Conservation (phyloP, 108 stramenopile genomes). For the Schizochytrium sp. region DNA sequence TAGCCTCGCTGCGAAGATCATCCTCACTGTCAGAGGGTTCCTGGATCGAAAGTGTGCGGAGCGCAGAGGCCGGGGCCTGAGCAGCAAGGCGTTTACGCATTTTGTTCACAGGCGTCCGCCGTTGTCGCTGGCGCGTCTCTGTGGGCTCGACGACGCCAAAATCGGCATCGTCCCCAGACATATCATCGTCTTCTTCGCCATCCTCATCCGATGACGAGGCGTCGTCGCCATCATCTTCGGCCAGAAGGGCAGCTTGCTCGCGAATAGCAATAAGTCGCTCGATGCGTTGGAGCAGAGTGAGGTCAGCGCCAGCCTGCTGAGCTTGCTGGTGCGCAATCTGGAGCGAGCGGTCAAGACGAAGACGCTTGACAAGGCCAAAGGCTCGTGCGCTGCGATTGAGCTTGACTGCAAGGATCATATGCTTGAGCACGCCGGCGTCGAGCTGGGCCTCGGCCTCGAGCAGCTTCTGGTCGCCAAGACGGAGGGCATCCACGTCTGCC, state of each 20-base stretch:
- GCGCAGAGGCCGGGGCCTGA: not conserved
- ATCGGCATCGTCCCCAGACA: not conserved
- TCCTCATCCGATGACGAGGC: not conserved
- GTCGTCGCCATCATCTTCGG: not conserved
- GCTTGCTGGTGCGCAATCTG: conserved; percentile 5
- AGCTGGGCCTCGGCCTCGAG: not conserved
- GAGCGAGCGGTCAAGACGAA: not conserved
- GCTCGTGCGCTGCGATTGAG: not conserved
- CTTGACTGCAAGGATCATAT: not conserved
- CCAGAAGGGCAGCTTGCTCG: not conserved
- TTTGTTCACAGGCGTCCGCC: not conserved
- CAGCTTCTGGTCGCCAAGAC: not conserved
- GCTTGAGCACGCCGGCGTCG: not conserved
- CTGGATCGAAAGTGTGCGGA: not conserved
- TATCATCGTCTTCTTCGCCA: not conserved
- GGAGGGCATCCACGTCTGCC: not conserved
- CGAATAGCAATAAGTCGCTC: not conserved
- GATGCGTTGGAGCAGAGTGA: not conserved
- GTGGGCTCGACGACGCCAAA: not conserved
- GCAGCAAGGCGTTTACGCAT: not conserved
- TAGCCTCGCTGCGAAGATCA: not conserved
- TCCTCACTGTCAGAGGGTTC: not conserved
- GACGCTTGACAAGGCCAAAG: not conserved
- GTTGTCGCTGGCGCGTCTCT: not conserved
- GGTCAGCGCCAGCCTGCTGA: not conserved